phyloP scores from a whole-genome alignment of 352 stramenopile species.

The Phytophthora crassamura region DNA sequence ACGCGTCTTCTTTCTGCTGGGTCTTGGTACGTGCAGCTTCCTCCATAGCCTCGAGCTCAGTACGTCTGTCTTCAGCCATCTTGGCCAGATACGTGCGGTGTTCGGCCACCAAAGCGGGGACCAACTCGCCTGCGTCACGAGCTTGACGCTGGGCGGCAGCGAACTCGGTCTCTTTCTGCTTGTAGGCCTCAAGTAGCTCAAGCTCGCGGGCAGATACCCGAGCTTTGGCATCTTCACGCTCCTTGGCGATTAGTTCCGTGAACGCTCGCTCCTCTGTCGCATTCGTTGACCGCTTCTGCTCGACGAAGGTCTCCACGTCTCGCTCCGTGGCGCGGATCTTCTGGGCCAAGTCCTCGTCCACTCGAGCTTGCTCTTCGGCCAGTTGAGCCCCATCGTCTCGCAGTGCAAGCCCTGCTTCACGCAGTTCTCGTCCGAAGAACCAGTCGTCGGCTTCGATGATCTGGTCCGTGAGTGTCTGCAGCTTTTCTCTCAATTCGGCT shows the following conservation, averaged over 20 bases:
- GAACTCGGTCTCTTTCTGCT: conserved; percentile 82
- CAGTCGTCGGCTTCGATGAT: conserved; percentile 95
- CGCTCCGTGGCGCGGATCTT: conserved; percentile 85
- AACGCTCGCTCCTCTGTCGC: conserved; percentile 65
- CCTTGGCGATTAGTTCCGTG: conserved; percentile 63
- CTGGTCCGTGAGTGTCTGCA: conserved; percentile 67
- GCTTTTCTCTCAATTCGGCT: conserved; percentile 58
- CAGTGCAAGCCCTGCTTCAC: conserved; percentile 77
- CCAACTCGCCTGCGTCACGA: conserved; percentile 65
- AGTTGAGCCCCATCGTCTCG: conserved; percentile 65
- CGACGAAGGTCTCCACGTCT: conserved; percentile 81
- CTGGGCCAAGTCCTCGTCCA: conserved; percentile 83
- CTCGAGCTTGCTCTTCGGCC: conserved; percentile 55
- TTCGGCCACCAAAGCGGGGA: conserved; percentile 71
- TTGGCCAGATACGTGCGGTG: conserved; percentile 83
- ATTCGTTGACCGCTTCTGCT: conserved; percentile 73
- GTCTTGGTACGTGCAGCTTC: conserved; percentile 43
- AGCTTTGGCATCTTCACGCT: conserved; percentile 52
- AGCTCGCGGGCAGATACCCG: conserved; percentile 71
- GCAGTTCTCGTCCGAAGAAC: conserved; percentile 91
- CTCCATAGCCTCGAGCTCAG: conserved; percentile 66
- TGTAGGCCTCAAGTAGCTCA: conserved; percentile 78
- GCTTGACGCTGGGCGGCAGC: conserved; percentile 70
- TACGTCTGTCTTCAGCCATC: conserved; percentile 79
- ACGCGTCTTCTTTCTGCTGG: conserved; percentile 76